Percentiles rank a stretch among this genome's conserved stretches.
Evolutionary conservation across 2,329 filamentous ascomycete genomes (phyloP).

Genomic region (Arthrinium puccinioides): DNA sequence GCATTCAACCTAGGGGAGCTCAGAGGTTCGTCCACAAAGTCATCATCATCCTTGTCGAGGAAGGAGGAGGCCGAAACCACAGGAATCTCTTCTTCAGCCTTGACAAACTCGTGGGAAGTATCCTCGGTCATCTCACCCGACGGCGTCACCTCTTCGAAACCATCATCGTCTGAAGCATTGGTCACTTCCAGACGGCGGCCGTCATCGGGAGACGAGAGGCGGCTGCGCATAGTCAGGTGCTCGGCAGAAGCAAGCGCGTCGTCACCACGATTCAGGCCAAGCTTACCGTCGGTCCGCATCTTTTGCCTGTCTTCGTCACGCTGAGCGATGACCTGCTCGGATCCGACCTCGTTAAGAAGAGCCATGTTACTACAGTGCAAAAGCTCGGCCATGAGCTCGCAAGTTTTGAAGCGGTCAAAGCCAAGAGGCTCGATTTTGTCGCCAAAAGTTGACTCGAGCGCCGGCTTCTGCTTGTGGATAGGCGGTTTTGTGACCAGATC

Average conservation of each 20-base stretch:
- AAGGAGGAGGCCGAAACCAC: conserved; percentile 27
- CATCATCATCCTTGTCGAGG: conserved; percentile 57
- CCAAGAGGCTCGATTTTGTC: conserved; percentile 87
- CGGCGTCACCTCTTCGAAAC: conserved; percentile 81
- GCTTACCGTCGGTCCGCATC: conserved; percentile 68
- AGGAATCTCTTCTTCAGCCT: conserved; percentile 47
- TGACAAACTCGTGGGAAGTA: conserved; percentile 61
- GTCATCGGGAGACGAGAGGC: conserved; percentile 46
- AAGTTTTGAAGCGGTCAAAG: conserved; percentile 98
- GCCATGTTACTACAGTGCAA: conserved; percentile 99
- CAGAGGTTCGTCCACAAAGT: conserved; percentile 72
- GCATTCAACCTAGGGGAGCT: conserved; percentile 60
- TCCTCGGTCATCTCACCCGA: conserved; percentile 66
- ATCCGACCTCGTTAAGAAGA: conserved; percentile 82
- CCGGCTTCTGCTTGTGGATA: conserved; percentile 55
- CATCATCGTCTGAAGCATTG: conserved; percentile 80
- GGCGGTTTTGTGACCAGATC: conserved; percentile 73
- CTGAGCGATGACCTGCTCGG: conserved; percentile 75
- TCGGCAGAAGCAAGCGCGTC: conserved; percentile 47
- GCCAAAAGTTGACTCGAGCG: conserved; percentile 82
- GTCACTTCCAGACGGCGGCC: conserved; percentile 68
- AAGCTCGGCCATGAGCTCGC: conserved; percentile 95
- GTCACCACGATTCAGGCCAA: conserved; percentile 41
- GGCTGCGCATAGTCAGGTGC: conserved; percentile 51
- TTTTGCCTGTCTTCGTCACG: conserved; percentile 77